Percentiles rank a stretch among this genome's conserved stretches.
Conservation (phyloP, 805 yeast species). For the Candida nemodendra region DNA sequence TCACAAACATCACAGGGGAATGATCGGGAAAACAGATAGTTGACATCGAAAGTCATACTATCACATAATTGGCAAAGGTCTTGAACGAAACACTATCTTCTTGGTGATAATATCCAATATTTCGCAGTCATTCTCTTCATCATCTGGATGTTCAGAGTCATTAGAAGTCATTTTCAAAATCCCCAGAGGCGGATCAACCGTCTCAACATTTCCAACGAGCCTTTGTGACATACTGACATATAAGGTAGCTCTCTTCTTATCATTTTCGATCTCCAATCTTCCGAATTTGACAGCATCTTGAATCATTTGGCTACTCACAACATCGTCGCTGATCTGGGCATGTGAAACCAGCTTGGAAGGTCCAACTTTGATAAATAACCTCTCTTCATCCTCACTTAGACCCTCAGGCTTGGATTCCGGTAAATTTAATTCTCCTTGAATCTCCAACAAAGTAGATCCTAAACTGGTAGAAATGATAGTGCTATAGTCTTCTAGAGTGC, state of each 20-base stretch:
- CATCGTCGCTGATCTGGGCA: no score
- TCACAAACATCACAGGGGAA: conserved; percentile 1
- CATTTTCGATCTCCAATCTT: conserved; percentile 43
- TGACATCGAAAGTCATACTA: no score
- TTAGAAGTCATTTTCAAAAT: conserved; percentile 46
- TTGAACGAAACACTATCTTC: conserved; percentile 59
- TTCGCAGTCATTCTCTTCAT: conserved; percentile 36
- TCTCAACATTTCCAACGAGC: conserved; percentile 57
- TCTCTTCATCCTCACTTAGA: conserved; percentile 34
- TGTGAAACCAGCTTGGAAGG: conserved; percentile 14
- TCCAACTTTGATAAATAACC: conserved; percentile 35
- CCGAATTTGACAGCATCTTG: conserved; percentile 52
- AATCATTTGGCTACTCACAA: conserved; percentile 3
- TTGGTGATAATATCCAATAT: conserved; percentile 58
- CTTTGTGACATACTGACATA: conserved; percentile 71
- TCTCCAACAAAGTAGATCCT: conserved; percentile 64
- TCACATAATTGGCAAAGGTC: conserved; percentile 79
- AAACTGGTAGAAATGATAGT: conserved; percentile 46
- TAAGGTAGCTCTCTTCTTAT: conserved; percentile 49
- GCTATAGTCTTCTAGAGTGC: conserved; percentile 10
- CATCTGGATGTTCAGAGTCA: neutral
- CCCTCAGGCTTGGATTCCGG: conserved; percentile 37
- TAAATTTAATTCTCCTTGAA: conserved; percentile 68
- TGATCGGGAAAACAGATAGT: neutral
- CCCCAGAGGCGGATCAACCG: conserved; percentile 64